Evolutionary conservation across 176 grass and related monocot species (phyloP).

Genomic region (Puccinellia tenuiflora): DNA sequence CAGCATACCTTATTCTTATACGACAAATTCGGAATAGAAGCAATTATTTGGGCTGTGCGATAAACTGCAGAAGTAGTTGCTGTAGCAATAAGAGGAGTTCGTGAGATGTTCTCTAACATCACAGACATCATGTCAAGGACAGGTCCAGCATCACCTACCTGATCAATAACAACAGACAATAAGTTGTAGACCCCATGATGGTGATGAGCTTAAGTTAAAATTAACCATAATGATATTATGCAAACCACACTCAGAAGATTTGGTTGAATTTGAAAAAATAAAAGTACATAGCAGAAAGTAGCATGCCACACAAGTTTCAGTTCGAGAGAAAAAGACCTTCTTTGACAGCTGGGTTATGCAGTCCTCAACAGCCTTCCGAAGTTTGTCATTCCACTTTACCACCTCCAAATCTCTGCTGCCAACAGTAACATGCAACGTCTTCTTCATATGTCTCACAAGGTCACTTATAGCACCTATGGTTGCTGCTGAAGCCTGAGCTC

Average conservation of each 20-base stretch:
- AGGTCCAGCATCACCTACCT: slow-evolving; percentile 92
- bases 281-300: background rate
- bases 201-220: background rate
- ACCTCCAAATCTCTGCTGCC: slow-evolving; percentile 54
- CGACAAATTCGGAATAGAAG: slow-evolving; percentile 76
- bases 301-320: background rate
- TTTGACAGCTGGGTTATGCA: slow-evolving; percentile 78
- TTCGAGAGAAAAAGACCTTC: slow-evolving; percentile 49
- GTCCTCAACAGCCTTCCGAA: slow-evolving; percentile 62
- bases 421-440: slow-evolving; percentile 64
- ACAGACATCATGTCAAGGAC: slow-evolving; percentile 98
- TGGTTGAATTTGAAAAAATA: background rate
- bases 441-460: slow-evolving; percentile 87
- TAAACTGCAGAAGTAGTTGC: slow-evolving; percentile 82
- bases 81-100: slow-evolving; percentile 49
- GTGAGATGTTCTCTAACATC: slow-evolving; percentile 80
- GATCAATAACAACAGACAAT: slow-evolving; percentile 16
- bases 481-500: slow-evolving; percentile 59
- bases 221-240: background rate
- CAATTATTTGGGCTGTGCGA: slow-evolving; percentile 91
- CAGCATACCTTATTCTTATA: slow-evolving; percentile 79
- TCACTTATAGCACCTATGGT: slow-evolving; percentile 87
- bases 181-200: slow-evolving; percentile 13
- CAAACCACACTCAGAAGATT: background rate
- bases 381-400: slow-evolving; percentile 73